Conservation (phyloP, 441 rosid species). For the Raphanus hybrid region DNA sequence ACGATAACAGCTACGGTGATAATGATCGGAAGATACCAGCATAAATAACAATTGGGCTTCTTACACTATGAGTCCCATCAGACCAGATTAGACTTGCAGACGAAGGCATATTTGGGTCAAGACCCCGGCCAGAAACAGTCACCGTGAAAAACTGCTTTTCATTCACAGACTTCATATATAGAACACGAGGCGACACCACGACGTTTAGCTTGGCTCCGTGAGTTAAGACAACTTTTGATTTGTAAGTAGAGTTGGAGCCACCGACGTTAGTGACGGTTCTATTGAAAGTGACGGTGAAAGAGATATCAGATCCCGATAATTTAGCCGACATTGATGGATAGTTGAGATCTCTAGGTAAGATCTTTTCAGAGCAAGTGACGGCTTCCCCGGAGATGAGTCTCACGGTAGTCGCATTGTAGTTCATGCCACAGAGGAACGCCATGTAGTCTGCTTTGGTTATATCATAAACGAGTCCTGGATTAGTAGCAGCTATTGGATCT, state of each 20-base stretch:
- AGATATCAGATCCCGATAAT: background rate
- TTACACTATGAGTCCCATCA: constrained; percentile 48
- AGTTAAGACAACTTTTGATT: background rate
- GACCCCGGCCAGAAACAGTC: constrained; percentile 6
- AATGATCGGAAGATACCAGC: constrained; percentile 20
- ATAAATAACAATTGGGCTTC: constrained; percentile 45
- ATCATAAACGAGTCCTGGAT: constrained; percentile 34
- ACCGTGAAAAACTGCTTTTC: constrained; percentile 27
- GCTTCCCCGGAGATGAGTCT: constrained; percentile 41
- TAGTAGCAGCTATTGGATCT: constrained; percentile 27
- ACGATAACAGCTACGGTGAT: background rate
- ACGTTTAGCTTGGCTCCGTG: constrained; percentile 15
- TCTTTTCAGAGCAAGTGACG: constrained; percentile 26
- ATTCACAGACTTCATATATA: constrained; percentile 11
- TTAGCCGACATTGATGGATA: constrained; percentile 45
- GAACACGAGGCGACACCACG: constrained; percentile 16
- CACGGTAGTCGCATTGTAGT: constrained; percentile 8
- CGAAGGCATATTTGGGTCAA: background rate
- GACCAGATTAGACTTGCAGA: constrained; percentile 51
- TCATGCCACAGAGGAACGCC: constrained; percentile 44
- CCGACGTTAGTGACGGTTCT: constrained; percentile 34
- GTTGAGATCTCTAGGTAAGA: constrained; percentile 37
- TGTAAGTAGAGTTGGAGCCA: constrained; percentile 30
- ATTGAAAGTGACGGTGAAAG: constrained; percentile 2
- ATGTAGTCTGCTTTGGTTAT: constrained; percentile 29